phyloP scores from a whole-genome alignment of 2,329 filamentous ascomycete genomes.

The Nannizzia gypsea region DNA sequence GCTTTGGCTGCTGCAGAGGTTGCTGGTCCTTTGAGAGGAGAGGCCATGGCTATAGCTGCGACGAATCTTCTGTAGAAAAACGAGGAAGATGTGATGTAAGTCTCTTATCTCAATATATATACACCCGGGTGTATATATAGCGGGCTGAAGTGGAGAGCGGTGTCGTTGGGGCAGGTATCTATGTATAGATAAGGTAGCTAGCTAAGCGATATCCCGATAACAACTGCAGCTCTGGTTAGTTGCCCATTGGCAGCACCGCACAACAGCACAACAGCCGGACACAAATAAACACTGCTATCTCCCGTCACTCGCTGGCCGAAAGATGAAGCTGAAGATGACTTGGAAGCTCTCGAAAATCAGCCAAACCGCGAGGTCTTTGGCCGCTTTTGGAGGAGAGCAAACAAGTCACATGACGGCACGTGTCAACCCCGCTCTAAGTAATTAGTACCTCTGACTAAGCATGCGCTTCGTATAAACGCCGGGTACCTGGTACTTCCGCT shows the following conservation, averaged over 20 bases:
- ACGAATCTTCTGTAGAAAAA: background rate
- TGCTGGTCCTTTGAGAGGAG: constrained; percentile 27
- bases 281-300: constrained; percentile 9
- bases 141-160: background rate
- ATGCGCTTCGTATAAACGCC: background rate
- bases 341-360: background rate
- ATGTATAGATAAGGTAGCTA: background rate
- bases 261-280: background rate
- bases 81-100: background rate
- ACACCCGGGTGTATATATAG: background rate
- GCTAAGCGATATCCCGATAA: background rate
- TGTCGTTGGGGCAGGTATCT: background rate
- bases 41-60: constrained; percentile 23
- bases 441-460: background rate
- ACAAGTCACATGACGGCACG: constrained; percentile 2
- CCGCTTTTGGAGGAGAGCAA: background rate
- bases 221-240: background rate
- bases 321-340: constrained; percentile 15
- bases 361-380: background rate
- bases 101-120: background rate
- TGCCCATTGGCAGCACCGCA: background rate
- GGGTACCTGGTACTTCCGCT: background rate
- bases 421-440: constrained; percentile 5
- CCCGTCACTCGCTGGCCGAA: constrained; percentile 4
- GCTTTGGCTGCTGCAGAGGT: constrained; percentile 24